Evolutionary conservation across 2,329 filamentous ascomycete genomes (phyloP), one percentile per base, ranked within the genome.

Genomic region (Colletotrichum lentis): DNA sequence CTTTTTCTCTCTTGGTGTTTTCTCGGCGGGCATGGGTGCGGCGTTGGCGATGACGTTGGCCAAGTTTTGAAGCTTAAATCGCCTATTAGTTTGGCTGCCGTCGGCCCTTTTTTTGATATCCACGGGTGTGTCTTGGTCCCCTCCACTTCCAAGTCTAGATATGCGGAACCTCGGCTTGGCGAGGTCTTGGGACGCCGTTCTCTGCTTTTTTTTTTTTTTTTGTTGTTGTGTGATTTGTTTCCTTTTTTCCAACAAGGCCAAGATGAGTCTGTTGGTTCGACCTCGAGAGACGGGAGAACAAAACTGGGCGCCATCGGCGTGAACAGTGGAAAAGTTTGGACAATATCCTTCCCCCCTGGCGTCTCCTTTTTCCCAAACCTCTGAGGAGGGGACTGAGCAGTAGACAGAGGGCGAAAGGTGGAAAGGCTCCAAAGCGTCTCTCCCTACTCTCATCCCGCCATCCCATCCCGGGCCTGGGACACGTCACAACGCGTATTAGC

Each of bases 41-140:
- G 39, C 20, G 31, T 37, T n/a, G 55, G 54, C 37, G 2, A 66
- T 69, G 66, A 69, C 66, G 66, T 69, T 69, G 56, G 64, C 66
- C 66, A 69, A 69, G 66, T 69, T 63, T 69, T 69, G n/a, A 66
- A 66, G 66, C 66, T 66, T 69, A 69, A 56, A 52, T 69, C 50
- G 56, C 62, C 43, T 52, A 62, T 69, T 57, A 43, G 52, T 62
- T 69, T 61, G 66, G 66, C 62, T 53, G 52, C 18, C n/a, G 50
- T 24, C n/a, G 44, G 56, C 27, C 35, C n/a, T n/a, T n/a, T 39
- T 14, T 35, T 7, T 24, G n/a, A 61, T 55, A 43, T 44, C 65
- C 62, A 65, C 43, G 43, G 57, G 44, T 24, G 44, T 24, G 31
- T 54, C 62, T 65, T 60, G 62, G 35, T 52, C 24, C 49, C 54